Conservation (phyloP, 108 stramenopile genomes). For the Conticribra weissflogii region DNA sequence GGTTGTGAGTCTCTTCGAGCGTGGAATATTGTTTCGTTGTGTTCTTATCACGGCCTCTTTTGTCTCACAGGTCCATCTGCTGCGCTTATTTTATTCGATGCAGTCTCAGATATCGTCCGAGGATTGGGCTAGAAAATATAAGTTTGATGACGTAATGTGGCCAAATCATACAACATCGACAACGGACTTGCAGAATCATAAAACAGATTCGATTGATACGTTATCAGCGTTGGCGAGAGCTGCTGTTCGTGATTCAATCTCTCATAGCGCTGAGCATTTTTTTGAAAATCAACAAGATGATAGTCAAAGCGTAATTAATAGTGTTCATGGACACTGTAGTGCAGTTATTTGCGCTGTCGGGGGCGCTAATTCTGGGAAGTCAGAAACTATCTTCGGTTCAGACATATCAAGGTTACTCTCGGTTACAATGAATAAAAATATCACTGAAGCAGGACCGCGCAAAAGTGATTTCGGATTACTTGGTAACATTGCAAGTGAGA, state of each 20-base stretch:
- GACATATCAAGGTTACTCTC: slow-evolving; percentile 14
- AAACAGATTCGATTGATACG: slow-evolving; percentile 11
- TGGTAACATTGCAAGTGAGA: slow-evolving; percentile 19
- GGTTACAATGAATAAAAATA: not conserved
- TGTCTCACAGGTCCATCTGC: not conserved
- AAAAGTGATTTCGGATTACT: slow-evolving; percentile 19
- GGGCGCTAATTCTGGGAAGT: slow-evolving; percentile 34
- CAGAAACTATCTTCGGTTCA: slow-evolving; percentile 30
- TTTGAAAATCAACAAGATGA: not conserved
- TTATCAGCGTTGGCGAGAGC: slow-evolving; percentile 35
- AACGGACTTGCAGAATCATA: not conserved
- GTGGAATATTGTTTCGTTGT: slow-evolving; percentile 3
- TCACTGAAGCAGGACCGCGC: not conserved
- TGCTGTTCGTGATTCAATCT: slow-evolving; percentile 18
- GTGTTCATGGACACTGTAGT: slow-evolving; percentile 8
- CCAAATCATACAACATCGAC: not conserved
- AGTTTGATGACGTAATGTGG: slow-evolving; percentile 51
- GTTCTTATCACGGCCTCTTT: not conserved
- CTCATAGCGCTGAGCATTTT: not conserved
- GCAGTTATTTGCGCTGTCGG: slow-evolving; percentile 36
- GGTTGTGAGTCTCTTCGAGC: too few species aligned
- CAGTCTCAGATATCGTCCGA: slow-evolving; percentile 55
- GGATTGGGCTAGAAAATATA: slow-evolving; percentile 56
- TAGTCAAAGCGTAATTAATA: not conserved
- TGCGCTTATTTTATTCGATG: not conserved